Conservation (phyloP, 768 basidiomycete species). For the Agaricus blazei region DNA sequence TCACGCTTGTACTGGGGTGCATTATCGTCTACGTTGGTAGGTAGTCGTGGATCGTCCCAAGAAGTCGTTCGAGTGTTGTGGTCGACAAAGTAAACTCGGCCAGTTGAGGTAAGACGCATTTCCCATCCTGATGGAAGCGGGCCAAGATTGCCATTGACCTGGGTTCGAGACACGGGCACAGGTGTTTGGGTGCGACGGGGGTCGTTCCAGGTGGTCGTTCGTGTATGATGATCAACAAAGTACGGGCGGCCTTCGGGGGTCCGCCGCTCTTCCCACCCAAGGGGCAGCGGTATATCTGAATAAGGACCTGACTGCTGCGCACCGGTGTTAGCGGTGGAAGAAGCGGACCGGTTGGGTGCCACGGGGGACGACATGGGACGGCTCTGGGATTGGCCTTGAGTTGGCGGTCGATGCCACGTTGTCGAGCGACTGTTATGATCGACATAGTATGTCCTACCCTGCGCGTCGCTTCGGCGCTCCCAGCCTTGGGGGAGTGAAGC, state of each 20-base stretch:
- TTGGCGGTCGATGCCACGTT: conserved; percentile 65
- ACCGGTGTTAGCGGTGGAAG: conserved; percentile 21
- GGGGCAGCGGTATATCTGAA: conserved; percentile 68
- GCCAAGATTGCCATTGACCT: conserved; percentile 61
- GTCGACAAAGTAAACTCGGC: conserved; percentile 88
- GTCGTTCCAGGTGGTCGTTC: conserved; percentile 91
- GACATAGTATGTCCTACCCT: conserved; percentile 77
- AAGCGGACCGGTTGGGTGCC: conserved; percentile 19
- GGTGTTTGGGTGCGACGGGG: conserved; percentile 55
- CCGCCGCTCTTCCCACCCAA: conserved; percentile 90
- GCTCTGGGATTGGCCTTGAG: conserved; percentile 20
- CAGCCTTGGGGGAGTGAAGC: conserved; percentile 71
- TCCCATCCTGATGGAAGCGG: conserved; percentile 92
- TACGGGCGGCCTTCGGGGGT: conserved; percentile 81
- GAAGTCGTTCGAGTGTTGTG: conserved; percentile 87
- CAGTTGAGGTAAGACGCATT: conserved; percentile 84
- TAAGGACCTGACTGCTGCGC: conserved; percentile 34
- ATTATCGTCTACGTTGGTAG: conserved; percentile 76
- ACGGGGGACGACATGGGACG: conserved; percentile 22
- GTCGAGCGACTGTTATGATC: conserved; percentile 82
- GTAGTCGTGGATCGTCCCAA: conserved; percentile 91
- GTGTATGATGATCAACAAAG: conserved; percentile 68
- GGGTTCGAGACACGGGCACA: conserved; percentile 36
- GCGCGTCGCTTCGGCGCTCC: conserved; percentile 75
- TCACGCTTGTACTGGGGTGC: conserved; percentile 96